Conservation (phyloP, 345 rosid species). For the Acer saccharum region DNA sequence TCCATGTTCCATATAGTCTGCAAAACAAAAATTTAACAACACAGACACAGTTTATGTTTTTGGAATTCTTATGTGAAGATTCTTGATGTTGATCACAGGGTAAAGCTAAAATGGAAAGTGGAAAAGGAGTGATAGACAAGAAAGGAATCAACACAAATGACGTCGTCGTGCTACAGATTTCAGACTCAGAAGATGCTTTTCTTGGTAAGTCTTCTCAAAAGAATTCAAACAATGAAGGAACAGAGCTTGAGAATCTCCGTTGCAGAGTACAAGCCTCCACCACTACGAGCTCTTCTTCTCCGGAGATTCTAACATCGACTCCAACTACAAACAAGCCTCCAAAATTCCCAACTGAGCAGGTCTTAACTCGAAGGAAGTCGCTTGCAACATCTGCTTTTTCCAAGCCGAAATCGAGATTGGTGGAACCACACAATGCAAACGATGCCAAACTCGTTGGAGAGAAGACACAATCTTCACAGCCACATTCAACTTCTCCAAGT, state of each 20-base stretch:
- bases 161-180: constrained; percentile 42
- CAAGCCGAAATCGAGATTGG: constrained; percentile 62
- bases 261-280: constrained; percentile 23
- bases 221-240: constrained; percentile 24
- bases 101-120: constrained; percentile 27
- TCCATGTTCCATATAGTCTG: not conserved
- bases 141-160: constrained; percentile 31
- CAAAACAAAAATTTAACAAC: not conserved
- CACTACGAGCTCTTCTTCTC: constrained; percentile 24
- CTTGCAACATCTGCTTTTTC: constrained; percentile 42
- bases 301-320: constrained; percentile 21
- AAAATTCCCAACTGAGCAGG: constrained; percentile 27
- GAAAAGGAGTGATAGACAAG: constrained; percentile 25
- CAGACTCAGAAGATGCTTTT: constrained; percentile 23
- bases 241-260: constrained; percentile 17
- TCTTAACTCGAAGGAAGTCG: constrained; percentile 30
- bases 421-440: constrained; percentile 40
- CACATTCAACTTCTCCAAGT: constrained; percentile 30
- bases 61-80: not conserved
- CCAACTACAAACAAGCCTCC: constrained; percentile 38
- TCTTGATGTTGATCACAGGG: not conserved
- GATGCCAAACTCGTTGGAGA: constrained; percentile 35
- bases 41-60: not conserved
- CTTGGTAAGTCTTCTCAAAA: not conserved
- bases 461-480: constrained; percentile 15